Percentiles rank a stretch among this genome's conserved stretches.
Conservation (phyloP, 805 yeast species). For the Monosporozyma servazzii region DNA sequence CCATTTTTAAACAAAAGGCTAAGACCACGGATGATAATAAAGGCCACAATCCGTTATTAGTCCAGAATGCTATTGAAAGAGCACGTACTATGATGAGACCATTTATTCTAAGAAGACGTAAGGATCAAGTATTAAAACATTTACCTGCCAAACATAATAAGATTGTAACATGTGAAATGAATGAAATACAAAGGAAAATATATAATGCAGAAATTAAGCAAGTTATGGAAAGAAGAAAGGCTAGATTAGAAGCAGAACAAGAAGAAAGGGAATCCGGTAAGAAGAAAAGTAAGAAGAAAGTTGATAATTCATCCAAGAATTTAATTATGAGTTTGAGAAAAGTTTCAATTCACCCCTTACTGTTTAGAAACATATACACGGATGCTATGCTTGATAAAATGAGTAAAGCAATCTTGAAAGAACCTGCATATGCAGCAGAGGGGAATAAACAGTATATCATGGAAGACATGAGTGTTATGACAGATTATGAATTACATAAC, state of each 20-base stretch:
- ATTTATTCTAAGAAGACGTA: constrained; percentile 83
- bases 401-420: constrained; percentile 73
- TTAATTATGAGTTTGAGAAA: constrained; percentile 83
- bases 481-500: constrained; percentile 76
- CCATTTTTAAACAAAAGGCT: constrained; percentile 80
- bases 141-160: constrained; percentile 68
- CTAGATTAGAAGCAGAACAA: not conserved
- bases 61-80: constrained; percentile 83
- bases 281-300: constrained; percentile 25
- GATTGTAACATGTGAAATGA: constrained; percentile 58
- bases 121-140: constrained; percentile 84
- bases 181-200: constrained; percentile 42
- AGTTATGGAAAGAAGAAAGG: constrained; percentile 29
- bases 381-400: constrained; percentile 50
- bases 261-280: constrained; percentile 17
- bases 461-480: constrained; percentile 94
- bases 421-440: constrained; percentile 58
- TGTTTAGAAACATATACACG: constrained; percentile 59
- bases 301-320: constrained; percentile 37
- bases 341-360: constrained; percentile 85
- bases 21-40: constrained; percentile 49
- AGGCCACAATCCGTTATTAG: constrained; percentile 66
- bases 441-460: constrained; percentile 70
- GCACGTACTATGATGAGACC: constrained; percentile 99
- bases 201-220: constrained; percentile 50